Base-by-base conservation (phyloP, 257 asterid genomes). In the Solanum bulbocastanum region DNA sequence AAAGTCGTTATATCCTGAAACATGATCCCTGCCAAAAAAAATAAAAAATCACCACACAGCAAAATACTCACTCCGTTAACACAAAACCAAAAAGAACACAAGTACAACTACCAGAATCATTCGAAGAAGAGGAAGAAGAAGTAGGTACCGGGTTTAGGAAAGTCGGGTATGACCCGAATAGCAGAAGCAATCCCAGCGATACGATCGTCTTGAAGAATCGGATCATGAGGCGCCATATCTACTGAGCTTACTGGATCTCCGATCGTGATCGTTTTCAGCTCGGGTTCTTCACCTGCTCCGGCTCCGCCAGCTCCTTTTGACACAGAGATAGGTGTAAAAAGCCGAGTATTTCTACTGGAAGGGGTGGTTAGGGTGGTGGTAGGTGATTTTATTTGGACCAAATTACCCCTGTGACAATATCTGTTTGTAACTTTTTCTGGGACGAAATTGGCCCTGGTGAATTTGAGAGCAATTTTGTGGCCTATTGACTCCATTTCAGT, bases 1-100 rank as follows among this genome's bases (percentile, higher is more conserved):
- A 96, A n/a, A 87, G 99, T 95, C 35, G 98, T 96, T 88, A 96
- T 96, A 87, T 96, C 99, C 93, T 96, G 98, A 92, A 96, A 96
- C 95, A 92, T 14, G 69, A 96, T 96, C 90, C 99, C 98, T 95
- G 89, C 49, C 9, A 56, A 56, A 56, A 56, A 52, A 52, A 16
- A 0, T 0, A 49, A 52, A 56, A 56, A 18, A 18, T 56, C 65
- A 56, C 65, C 65, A 18, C 65, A 56, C n/a, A 56, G 65, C 65
- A 69, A 89, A 40, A 4, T 6, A 76, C 22, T 27, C 65, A 12
- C 10, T 32, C 5, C 30, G 18, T 83, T 20, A 33, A 56, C 40
- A 33, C 12, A 82, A 82, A 81, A 82, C 5, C 69, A 83, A 83
- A 9, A 9, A 30, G 65, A 65, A 86, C 83, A 71, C 73, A 8